phyloP scores from a whole-genome alignment of 305 asterid genomes.

The Withania somnifera region DNA sequence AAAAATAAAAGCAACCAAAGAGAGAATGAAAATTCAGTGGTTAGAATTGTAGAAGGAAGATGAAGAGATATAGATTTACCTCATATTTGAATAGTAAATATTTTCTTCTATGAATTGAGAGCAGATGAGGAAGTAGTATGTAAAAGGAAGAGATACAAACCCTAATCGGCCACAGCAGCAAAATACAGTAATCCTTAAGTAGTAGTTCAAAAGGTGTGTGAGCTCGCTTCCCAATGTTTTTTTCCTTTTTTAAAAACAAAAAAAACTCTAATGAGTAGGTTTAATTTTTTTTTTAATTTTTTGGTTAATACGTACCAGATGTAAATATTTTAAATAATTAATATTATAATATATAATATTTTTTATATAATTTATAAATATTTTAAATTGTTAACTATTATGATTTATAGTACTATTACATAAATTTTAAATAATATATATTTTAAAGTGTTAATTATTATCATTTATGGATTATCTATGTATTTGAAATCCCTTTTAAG shows the following conservation, averaged over 20 bases:
- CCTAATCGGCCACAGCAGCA: conserved; percentile 18
- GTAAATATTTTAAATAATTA: too few relatives aligned
- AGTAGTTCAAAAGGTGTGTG: background rate
- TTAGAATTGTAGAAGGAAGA: background rate
- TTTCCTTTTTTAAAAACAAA: too few relatives aligned
- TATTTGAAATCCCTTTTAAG: too few relatives aligned
- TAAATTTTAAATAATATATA: too few relatives aligned
- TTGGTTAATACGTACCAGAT: too few relatives aligned
- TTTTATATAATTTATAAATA: too few relatives aligned
- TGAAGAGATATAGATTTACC: conserved; percentile 14
- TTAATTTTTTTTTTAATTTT: background rate
- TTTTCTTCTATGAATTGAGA: background rate
- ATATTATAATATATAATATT: too few relatives aligned
- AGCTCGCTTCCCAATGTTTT: background rate
- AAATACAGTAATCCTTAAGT: background rate
- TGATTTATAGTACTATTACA: too few relatives aligned
- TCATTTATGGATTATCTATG: too few relatives aligned
- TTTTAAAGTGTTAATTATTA: too few relatives aligned
- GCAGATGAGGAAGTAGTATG: background rate
- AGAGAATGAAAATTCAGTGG: background rate
- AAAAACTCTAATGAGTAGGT: background rate
- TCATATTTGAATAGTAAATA: conserved; percentile 27
- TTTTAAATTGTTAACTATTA: too few relatives aligned
- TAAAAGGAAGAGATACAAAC: conserved; percentile 12
- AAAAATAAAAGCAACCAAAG: background rate